Base-by-base conservation (phyloP, 148 eudicot species). In the Amaranthus hypochondriacus region DNA sequence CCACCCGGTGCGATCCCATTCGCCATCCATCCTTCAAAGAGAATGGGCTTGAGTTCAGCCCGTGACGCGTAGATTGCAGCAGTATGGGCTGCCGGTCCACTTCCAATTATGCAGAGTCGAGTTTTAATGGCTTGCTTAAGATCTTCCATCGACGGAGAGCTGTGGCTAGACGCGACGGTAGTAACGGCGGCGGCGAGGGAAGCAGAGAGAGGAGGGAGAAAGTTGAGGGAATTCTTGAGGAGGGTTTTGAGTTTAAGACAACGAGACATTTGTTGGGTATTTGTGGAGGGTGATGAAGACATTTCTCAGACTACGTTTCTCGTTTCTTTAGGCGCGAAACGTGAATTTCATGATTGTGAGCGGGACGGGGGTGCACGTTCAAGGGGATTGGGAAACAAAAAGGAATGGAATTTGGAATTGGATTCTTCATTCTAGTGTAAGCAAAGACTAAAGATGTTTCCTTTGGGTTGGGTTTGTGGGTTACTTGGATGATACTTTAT, bases 21-120 rank as follows among this genome's bases (percentile, higher is more conserved):
- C 68, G 98, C 98, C 98, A 92, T 87, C 90, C 88, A 89, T 0
- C 96, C 98, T 64, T 92, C 98, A 61, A 90, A 90, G 48, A 92
- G 89, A 15, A 92, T 28, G 7, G 98, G 98, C 66, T 86, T 84
- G 62, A 92, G 90, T 74, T 92, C 88, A 0, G 98, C 98, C 2
- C 98, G 82, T 5, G 93, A 83, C 0, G 98, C 98, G 83, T 92
- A 92, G 72, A 92, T 90, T 11, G 98, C 93, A 11, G 96, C 98
- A 0, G 98, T 92, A 80, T 92, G 96, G 66, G 90, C 98, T 0
- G 98, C 98, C 0, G 98, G 98, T 61, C 98, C 98, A 21, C 89
- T 84, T 9, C 98, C 98, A 83, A 92, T 86, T 49, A 92, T 87
- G 77, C 97, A 92, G 73, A 92, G 81, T 43, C 85, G 83, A 46